Evolutionary conservation across 768 basidiomycete genomes (phyloP).

Genomic region (Termitomyces sp.): DNA sequence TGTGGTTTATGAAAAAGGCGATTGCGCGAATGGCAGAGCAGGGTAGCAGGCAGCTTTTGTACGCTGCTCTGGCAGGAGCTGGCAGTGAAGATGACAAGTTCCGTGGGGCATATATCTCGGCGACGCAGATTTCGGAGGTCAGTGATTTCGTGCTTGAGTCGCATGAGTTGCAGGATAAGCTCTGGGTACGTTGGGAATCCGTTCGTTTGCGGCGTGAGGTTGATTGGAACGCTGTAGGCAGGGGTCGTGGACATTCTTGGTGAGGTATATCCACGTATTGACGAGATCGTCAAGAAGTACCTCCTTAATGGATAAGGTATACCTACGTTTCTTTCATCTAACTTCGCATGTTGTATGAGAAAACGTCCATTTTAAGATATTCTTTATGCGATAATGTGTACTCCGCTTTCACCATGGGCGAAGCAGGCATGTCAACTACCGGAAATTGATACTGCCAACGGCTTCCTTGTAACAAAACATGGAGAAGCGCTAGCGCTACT

Average conservation of each 20-base stretch:
- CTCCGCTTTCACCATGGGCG: too few relatives aligned
- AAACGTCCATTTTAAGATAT: too few relatives aligned
- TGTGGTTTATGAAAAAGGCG: constrained; percentile 22
- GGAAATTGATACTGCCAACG: too few relatives aligned
- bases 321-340: too few relatives aligned
- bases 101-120: constrained; percentile 13
- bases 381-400: too few relatives aligned
- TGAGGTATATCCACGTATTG: neutral
- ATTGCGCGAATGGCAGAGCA: constrained; percentile 25
- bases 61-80: constrained; percentile 9
- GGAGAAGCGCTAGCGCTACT: too few relatives aligned
- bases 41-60: constrained; percentile 12
- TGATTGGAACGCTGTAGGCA: neutral
- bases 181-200: neutral
- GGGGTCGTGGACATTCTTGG: neutral
- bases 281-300: neutral
- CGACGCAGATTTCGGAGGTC: neutral
- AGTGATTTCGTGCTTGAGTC: constrained; percentile 8
- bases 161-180: neutral
- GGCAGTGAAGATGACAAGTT: constrained; percentile 5
- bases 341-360: too few relatives aligned
- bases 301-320: neutral
- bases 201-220: too few relatives aligned
- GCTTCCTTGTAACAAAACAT: too few relatives aligned
- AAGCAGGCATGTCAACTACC: too few relatives aligned